These are phyloP conservation scores for Zizania latifolia DNA, from an alignment of 176 grass and related monocot species.

Conservation along the genomic window DNA sequence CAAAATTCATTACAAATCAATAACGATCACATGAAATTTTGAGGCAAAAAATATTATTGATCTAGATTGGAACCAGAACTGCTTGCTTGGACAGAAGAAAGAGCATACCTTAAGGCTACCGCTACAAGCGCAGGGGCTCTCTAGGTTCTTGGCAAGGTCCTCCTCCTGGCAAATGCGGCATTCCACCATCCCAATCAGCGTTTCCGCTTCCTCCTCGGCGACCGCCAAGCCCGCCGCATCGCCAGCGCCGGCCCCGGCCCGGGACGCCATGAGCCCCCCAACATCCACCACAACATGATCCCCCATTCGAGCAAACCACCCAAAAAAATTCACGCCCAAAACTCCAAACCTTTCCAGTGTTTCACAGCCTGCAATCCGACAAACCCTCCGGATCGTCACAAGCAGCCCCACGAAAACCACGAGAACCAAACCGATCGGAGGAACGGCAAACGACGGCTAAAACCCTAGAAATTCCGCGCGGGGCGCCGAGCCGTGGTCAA, in stretches of 20 bases:
- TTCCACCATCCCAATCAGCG: slow-evolving; percentile 66
- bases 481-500: neutral
- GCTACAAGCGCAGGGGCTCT: slow-evolving; percentile 79
- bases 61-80: neutral
- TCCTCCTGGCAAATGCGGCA: slow-evolving; percentile 99
- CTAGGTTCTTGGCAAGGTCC: slow-evolving; percentile 68
- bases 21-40: neutral
- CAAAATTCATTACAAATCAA: neutral
- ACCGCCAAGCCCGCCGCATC: slow-evolving; percentile 15
- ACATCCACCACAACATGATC: slow-evolving; percentile 79
- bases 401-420: neutral
- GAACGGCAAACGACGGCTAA: slow-evolving; percentile 5
- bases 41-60: neutral
- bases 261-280: slow-evolving; percentile 15
- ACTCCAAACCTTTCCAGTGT: neutral
- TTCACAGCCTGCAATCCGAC: neutral
- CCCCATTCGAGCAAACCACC: slow-evolving; percentile 44
- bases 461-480: slow-evolving; percentile 33
- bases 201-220: slow-evolving; percentile 32
- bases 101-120: slow-evolving; percentile 77
- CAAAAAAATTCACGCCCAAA: neutral
- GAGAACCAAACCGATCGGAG: neutral
- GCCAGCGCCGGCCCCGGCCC: neutral
- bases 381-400: slow-evolving; percentile 5
- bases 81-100: slow-evolving; percentile 9